Percentiles rank a stretch among this genome's conserved stretches.
These are phyloP conservation scores for Fraxinus velutina DNA, from an alignment of 305 asterid genomes.

Conservation along the genomic window DNA sequence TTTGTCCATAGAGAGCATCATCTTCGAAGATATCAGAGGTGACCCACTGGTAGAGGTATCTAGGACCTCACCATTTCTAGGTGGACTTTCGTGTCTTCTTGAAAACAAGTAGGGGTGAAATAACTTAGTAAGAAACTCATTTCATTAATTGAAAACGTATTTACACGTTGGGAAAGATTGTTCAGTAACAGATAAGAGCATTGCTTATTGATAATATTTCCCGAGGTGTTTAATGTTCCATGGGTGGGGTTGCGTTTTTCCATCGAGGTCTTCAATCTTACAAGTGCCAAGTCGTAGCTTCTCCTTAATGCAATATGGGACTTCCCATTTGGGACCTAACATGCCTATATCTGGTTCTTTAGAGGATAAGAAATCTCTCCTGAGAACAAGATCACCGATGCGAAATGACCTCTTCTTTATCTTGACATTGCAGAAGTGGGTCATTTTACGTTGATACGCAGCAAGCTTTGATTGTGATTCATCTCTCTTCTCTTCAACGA, in stretches of 20 bases:
- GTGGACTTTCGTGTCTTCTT: not conserved
- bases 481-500: not conserved
- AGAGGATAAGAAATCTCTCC: not conserved
- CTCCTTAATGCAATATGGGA: not conserved
- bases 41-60: not conserved
- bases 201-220: not conserved
- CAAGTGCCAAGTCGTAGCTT: not conserved
- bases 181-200: not conserved
- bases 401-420: not conserved
- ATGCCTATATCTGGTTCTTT: too few species aligned
- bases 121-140: not conserved
- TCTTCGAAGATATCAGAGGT: not conserved
- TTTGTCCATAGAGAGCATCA: not conserved
- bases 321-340: not conserved
- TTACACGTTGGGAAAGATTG: not conserved
- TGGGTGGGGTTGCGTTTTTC: not conserved
- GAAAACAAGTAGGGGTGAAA: not conserved
- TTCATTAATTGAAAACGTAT: not conserved
- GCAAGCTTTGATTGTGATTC: not conserved
- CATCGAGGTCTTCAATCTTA: not conserved
- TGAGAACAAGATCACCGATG: not conserved
- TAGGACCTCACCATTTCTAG: not conserved
- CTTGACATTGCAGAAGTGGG: not conserved
- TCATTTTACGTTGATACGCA: not conserved
- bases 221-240: not conserved